Evolutionary conservation across 306 rosid genomes (phyloP).

Genomic region (Quercus agrifolia): DNA sequence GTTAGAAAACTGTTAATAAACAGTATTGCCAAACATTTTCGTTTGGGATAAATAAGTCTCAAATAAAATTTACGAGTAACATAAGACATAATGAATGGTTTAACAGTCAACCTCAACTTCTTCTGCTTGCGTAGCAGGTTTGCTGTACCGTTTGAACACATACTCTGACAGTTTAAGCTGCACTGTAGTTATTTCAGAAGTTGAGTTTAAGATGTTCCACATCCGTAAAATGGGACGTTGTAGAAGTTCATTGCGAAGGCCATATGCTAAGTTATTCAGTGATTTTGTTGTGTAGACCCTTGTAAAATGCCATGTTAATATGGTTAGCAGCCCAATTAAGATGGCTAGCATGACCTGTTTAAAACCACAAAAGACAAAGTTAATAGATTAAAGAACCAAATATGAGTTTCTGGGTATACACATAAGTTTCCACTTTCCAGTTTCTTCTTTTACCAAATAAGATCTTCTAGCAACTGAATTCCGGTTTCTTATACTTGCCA

Average conservation of each 20-base stretch:
- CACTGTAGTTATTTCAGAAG: slow-evolving; percentile 87
- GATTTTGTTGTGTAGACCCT: slow-evolving; percentile 84
- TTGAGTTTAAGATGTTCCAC: slow-evolving; percentile 95
- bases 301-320: slow-evolving; percentile 97
- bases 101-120: slow-evolving; percentile 78
- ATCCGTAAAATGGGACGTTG: slow-evolving; percentile 90
- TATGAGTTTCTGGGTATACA: background rate
- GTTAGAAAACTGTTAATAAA: slow-evolving; percentile 16
- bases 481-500: too few species aligned
- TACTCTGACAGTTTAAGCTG: slow-evolving; percentile 86
- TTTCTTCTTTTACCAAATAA: background rate
- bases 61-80: background rate
- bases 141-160: slow-evolving; percentile 66
- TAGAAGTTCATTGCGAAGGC: slow-evolving; percentile 85
- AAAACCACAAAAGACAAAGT: slow-evolving; percentile 7
- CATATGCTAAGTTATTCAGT: slow-evolving; percentile 78
- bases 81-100: slow-evolving; percentile 1
- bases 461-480: background rate
- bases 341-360: slow-evolving; percentile 92
- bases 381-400: slow-evolving; percentile 2
- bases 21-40: background rate
- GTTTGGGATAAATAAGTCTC: background rate
- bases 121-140: slow-evolving; percentile 77
- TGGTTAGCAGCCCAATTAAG: slow-evolving; percentile 85
- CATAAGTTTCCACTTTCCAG: background rate